phyloP scores from a whole-genome alignment of 2,329 filamentous ascomycete genomes.

The Bipolaris zeicola region DNA sequence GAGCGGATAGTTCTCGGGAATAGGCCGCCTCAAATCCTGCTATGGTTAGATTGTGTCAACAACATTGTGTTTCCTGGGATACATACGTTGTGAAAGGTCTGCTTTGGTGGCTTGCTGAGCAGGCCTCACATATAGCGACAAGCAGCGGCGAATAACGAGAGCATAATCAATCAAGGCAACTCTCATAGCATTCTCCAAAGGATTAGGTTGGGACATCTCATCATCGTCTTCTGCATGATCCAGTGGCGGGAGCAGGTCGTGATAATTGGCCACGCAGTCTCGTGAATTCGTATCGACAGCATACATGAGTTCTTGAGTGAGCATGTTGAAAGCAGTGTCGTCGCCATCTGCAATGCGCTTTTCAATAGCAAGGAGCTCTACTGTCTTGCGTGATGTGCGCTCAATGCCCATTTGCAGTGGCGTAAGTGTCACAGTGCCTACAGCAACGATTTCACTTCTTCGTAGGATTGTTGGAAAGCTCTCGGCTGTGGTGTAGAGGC shows the following conservation, averaged over 20 bases:
- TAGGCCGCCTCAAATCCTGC: slow-evolving; percentile 55
- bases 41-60: slow-evolving; percentile 20
- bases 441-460: slow-evolving; percentile 79
- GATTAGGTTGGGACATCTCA: slow-evolving; percentile 54
- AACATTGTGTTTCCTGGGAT: slow-evolving; percentile 2
- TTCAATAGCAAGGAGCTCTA: slow-evolving; percentile 78
- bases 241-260: slow-evolving; percentile 68
- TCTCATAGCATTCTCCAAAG: slow-evolving; percentile 77
- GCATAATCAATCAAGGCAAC: slow-evolving; percentile 89
- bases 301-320: slow-evolving; percentile 77
- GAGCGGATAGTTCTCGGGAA: slow-evolving; percentile 49
- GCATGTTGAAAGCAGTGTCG: slow-evolving; percentile 67
- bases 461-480: slow-evolving; percentile 89
- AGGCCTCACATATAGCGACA: slow-evolving; percentile 71
- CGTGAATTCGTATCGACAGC: slow-evolving; percentile 76
- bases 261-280: slow-evolving; percentile 79
- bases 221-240: slow-evolving; percentile 46
- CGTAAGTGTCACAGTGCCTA: slow-evolving; percentile 68
- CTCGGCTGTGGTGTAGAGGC: slow-evolving; percentile 81
- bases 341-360: slow-evolving; percentile 75
- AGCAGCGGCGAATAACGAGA: slow-evolving; percentile 81
- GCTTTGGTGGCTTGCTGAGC: slow-evolving; percentile 63
- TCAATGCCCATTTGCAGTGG: slow-evolving; percentile 89
- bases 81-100: slow-evolving; percentile 70
- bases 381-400: slow-evolving; percentile 86